phyloP scores from a whole-genome alignment of 106 monocot species.

The Dendrobium officinale region DNA sequence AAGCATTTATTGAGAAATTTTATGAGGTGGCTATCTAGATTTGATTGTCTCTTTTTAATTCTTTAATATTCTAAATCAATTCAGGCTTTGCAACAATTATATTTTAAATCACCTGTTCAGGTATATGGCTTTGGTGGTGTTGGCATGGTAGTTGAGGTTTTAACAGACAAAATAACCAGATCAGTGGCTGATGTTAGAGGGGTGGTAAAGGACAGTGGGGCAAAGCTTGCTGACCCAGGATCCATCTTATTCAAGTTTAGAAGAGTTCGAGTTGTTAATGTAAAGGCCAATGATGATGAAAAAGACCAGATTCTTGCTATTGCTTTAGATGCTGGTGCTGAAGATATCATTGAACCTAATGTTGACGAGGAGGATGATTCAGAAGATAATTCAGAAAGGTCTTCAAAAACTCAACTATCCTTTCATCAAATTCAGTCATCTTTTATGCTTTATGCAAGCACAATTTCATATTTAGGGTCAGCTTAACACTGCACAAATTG shows the following conservation, averaged over 20 bases:
- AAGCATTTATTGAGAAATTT: conserved; percentile 85
- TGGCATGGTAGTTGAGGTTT: conserved; percentile 86
- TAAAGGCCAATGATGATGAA: conserved; percentile 56
- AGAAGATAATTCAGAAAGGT: conserved; percentile 67
- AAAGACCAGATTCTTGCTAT: conserved; percentile 73
- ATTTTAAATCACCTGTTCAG: conserved; percentile 23
- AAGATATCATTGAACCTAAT: conserved; percentile 91
- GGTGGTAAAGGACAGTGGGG: conserved; percentile 78
- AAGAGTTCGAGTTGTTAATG: conserved; percentile 72
- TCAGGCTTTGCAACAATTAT: neutral
- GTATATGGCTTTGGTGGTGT: conserved; percentile 97
- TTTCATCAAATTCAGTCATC: neutral
- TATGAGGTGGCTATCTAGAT: conserved; percentile 54
- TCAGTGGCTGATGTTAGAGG: conserved; percentile 80
- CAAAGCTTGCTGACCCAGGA: conserved; percentile 91
- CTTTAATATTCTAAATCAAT: neutral
- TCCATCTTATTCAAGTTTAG: conserved; percentile 91
- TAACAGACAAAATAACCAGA: conserved; percentile 92
- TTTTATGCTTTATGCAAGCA: neutral
- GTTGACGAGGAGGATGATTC: conserved; percentile 51
- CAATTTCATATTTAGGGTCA: neutral
- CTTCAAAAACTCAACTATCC: neutral
- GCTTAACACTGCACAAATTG: neutral
- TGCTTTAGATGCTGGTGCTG: conserved; percentile 94
- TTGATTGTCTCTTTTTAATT: neutral